Evolutionary conservation across 805 yeast genomes (phyloP), one percentile per base, ranked within the genome.

Genomic region (Clavispora carvajalis): DNA sequence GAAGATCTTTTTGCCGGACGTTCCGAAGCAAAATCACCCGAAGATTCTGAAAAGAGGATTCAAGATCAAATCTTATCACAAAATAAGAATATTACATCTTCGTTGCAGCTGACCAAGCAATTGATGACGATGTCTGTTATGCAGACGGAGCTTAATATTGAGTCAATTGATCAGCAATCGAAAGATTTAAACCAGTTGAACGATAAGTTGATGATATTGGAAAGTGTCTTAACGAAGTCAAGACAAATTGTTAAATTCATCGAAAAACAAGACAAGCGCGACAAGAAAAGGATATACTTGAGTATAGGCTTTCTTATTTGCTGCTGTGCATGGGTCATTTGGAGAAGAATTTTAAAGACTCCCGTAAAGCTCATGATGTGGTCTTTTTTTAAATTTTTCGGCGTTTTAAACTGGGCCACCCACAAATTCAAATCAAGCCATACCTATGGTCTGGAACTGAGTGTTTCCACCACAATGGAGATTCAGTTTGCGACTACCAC

Each of bases 121-220:
- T 53, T 77, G 45, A 59, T 77, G 61, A 66, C 73, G 33, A 64
- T 77, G 19, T 67, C 79, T 0, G 61, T 76, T 2, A 49, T 77
- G 45, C 77, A 77, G 41, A 70, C 76, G 10, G 81, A 76, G 42
- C 58, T 73, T 41, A 74, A 74, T 45, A 57, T 74, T 5, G 71
- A 73, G 33, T 66, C 74, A 5, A 52, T 77, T 7, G 72, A 72
- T 25, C 68, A 64, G 34, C 79, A 78, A 23, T 61, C 76, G 0
- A 54, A 65, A 22, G 71, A 69, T 28, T 55, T 77, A 40, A 40
- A 57, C 10, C 48, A 54, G 8, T 58, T 76, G 40, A 69, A 76
- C 39, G 65, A 65, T 11, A 66, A 68, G 37, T 67, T 73, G 48
- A 40, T 57, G 10, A 59, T 60, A 35, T 71, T 76, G 52, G 65